Evolutionary conservation across 164 flowering plant genomes (phyloP).

Genomic region (Pachysandra terminalis): DNA sequence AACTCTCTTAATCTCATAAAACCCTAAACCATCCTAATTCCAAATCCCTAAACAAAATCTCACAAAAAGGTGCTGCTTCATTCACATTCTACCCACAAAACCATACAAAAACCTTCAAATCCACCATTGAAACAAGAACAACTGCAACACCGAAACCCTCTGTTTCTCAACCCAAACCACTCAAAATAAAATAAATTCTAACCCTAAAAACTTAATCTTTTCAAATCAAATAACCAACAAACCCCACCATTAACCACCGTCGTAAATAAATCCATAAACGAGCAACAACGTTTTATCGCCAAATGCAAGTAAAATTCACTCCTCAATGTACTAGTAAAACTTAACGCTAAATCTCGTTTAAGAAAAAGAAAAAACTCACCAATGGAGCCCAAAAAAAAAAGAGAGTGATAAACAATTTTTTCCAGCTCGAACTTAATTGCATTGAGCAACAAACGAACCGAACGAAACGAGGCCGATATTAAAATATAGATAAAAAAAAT

Average conservation of each 20-base stretch:
- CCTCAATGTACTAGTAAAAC: not conserved
- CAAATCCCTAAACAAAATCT: not conserved
- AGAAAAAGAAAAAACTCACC: not conserved
- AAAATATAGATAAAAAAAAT: not conserved
- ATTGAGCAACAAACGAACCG: not conserved
- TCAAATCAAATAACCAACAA: not conserved
- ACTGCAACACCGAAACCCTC: not conserved
- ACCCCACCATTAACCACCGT: constrained; percentile 7
- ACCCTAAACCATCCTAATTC: constrained; percentile 1
- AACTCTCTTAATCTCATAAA: not conserved
- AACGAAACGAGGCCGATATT: not conserved
- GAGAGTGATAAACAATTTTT: not conserved
- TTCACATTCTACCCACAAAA: not conserved
- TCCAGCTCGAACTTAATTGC: not conserved
- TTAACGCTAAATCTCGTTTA: not conserved
- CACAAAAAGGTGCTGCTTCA: not conserved
- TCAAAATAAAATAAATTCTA: constrained; percentile 1
- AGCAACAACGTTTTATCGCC: constrained; percentile 7
- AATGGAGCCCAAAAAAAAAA: not conserved
- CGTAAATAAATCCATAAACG: not conserved
- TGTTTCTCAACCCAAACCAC: not conserved
- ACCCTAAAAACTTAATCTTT: not conserved
- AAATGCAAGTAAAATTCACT: constrained; percentile 7
- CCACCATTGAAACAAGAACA: not conserved
- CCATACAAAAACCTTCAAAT: not conserved